Percentiles rank a stretch among this genome's conserved stretches.
phyloP scores from a whole-genome alignment of 768 basidiomycete genomes.

The Xerocomus spinulosus region DNA sequence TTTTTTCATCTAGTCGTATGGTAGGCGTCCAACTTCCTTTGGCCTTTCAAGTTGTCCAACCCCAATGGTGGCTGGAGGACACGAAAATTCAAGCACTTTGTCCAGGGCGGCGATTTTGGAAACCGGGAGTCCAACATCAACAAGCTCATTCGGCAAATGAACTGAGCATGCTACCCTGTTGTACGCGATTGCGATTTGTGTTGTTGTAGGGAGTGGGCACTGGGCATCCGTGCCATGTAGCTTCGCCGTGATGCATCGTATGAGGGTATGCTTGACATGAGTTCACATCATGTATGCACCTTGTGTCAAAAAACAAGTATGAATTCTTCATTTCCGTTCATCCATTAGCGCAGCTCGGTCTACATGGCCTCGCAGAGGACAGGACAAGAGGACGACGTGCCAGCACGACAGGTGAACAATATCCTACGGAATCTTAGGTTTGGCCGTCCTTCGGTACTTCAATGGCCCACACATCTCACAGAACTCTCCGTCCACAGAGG shows the following conservation, averaged over 20 bases:
- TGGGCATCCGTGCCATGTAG: constrained; percentile 7
- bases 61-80: constrained; percentile 97
- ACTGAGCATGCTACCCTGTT: constrained; percentile 49
- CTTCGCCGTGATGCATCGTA: constrained; percentile 10
- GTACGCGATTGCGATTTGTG: neutral
- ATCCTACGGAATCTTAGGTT: constrained; percentile 29
- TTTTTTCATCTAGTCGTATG: neutral
- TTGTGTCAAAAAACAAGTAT: constrained; percentile 27
- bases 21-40: constrained; percentile 91
- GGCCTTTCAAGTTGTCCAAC: constrained; percentile 99
- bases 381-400: neutral
- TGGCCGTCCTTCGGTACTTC: constrained; percentile 1
- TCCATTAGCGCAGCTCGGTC: neutral
- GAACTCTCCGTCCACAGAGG: constrained; percentile 39
- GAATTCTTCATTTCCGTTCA: constrained; percentile 3
- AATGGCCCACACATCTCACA: neutral
- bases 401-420: constrained; percentile 26
- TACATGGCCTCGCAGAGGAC: constrained; percentile 13
- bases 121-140: constrained; percentile 97
- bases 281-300: constrained; percentile 24
- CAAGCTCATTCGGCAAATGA: constrained; percentile 95
- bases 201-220: constrained; percentile 5
- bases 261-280: constrained; percentile 24
- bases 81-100: constrained; percentile 96
- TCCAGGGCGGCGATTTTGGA: constrained; percentile 96